phyloP scores from a whole-genome alignment of 1,139 yeast genomes.

The Candida anutae region DNA sequence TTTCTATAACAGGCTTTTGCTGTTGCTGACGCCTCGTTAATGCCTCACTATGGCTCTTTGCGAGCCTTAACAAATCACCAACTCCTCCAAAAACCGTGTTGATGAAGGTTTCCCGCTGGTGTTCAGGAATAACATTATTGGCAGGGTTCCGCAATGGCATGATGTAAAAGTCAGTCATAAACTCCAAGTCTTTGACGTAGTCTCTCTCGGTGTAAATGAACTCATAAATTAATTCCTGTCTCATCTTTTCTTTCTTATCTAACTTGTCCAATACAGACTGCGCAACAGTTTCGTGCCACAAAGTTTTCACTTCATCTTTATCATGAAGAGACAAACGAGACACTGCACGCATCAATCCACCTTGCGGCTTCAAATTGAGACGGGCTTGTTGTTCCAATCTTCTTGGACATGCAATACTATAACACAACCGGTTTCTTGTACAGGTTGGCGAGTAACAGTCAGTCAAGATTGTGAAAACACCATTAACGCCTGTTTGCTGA shows the following conservation, averaged over 20 bases:
- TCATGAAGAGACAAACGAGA: slow-evolving; percentile 70
- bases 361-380: slow-evolving; percentile 79
- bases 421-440: slow-evolving; percentile 79
- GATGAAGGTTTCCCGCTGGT: slow-evolving; percentile 84
- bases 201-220: slow-evolving; percentile 91
- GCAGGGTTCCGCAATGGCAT: slow-evolving; percentile 72
- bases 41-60: slow-evolving; percentile 81
- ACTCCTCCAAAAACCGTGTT: slow-evolving; percentile 89
- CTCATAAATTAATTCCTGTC: slow-evolving; percentile 94
- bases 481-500: slow-evolving; percentile 50
- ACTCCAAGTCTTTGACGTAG: slow-evolving; percentile 89
- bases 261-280: slow-evolving; percentile 69
- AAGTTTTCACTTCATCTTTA: slow-evolving; percentile 75
- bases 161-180: slow-evolving; percentile 89
- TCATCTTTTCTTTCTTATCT: slow-evolving; percentile 78
- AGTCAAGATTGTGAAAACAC: slow-evolving; percentile 85
- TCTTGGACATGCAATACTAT: slow-evolving; percentile 96
- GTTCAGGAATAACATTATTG: slow-evolving; percentile 78
- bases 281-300: slow-evolving; percentile 94
- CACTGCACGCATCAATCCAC: slow-evolving; percentile 79
- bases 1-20: slow-evolving; percentile 72
- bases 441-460: slow-evolving; percentile 98
- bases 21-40: slow-evolving; percentile 81
- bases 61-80: slow-evolving; percentile 77
- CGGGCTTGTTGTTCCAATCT: slow-evolving; percentile 94